Evolutionary conservation across 331 rosid species (phyloP).

Genomic region (Prunus yedoensis): DNA sequence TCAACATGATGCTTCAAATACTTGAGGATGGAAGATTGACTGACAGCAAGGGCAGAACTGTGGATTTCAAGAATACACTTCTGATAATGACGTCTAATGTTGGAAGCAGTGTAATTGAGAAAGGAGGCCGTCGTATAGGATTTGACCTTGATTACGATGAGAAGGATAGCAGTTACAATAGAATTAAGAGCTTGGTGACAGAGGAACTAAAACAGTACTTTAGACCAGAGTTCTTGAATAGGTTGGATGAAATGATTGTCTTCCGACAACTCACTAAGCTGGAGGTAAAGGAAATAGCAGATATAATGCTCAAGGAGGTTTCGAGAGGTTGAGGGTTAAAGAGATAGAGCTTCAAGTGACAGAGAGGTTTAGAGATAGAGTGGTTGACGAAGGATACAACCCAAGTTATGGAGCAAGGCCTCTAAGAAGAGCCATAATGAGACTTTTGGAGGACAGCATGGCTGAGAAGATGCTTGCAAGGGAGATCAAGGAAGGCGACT

Average conservation of each 20-base stretch:
- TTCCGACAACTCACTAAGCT: slow-evolving; percentile 92
- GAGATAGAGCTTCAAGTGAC: slow-evolving; percentile 92
- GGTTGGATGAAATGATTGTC: slow-evolving; percentile 93
- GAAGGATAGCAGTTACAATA: slow-evolving; percentile 82
- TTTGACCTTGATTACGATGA: slow-evolving; percentile 86
- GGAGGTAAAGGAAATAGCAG: slow-evolving; percentile 90
- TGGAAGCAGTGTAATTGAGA: slow-evolving; percentile 96
- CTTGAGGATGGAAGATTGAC: slow-evolving; percentile 95
- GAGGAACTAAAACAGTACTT: slow-evolving; percentile 90
- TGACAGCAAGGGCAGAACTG: slow-evolving; percentile 89
- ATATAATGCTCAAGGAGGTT: slow-evolving; percentile 90
- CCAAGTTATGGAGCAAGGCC: slow-evolving; percentile 98
- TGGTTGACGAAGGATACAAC: slow-evolving; percentile 90
- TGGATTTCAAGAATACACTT: slow-evolving; percentile 91
- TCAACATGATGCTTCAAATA: slow-evolving; percentile 98
- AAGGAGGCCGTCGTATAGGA: slow-evolving; percentile 83
- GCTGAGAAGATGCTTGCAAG: slow-evolving; percentile 97
- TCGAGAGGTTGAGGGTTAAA: slow-evolving; percentile 67
- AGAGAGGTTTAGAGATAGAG: slow-evolving; percentile 85
- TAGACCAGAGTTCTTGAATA: slow-evolving; percentile 85
- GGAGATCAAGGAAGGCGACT: slow-evolving; percentile 91
- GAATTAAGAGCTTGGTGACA: slow-evolving; percentile 89
- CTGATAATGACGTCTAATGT: slow-evolving; percentile 91
- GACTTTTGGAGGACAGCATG: slow-evolving; percentile 97
- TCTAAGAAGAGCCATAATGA: slow-evolving; percentile 90